phyloP scores from a whole-genome alignment of 225 moss, liverwort and hornwort genomes.

The Climacium dendroides region DNA sequence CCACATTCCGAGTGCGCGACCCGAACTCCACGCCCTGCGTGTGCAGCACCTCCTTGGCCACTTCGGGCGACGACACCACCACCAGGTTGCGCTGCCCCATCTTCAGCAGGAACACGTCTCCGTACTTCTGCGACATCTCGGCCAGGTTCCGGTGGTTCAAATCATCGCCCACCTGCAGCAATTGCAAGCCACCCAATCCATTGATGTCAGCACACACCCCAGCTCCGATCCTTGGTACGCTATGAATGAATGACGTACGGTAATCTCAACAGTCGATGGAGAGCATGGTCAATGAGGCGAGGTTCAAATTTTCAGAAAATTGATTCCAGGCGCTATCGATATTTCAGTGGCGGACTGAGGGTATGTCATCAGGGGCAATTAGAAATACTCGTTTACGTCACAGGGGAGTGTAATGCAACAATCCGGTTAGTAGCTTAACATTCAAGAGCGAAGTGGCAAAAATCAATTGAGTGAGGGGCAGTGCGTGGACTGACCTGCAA shows the following conservation, averaged over 20 bases:
- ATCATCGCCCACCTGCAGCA: conserved; percentile 36
- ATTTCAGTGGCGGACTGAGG: background rate
- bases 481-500: conserved; percentile 21
- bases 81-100: conserved; percentile 51
- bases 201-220: background rate
- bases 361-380: no score
- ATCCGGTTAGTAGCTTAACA: background rate
- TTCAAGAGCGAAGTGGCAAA: background rate
- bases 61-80: conserved; percentile 43
- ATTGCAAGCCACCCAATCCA: background rate
- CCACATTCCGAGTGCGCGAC: conserved; percentile 40
- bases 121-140: conserved; percentile 33
- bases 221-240: background rate
- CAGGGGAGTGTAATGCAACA: background rate
- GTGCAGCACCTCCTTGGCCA: conserved; percentile 49
- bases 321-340: background rate
- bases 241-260: background rate
- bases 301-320: background rate
- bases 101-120: conserved; percentile 36
- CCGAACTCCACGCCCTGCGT: conserved; percentile 52
- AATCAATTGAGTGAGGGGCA: no score
- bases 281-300: background rate
- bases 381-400: background rate
- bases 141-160: conserved; percentile 41
- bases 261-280: background rate